Base-by-base conservation (phyloP, 768 basidiomycete genomes). In the Rhodotorula paludigena region DNA sequence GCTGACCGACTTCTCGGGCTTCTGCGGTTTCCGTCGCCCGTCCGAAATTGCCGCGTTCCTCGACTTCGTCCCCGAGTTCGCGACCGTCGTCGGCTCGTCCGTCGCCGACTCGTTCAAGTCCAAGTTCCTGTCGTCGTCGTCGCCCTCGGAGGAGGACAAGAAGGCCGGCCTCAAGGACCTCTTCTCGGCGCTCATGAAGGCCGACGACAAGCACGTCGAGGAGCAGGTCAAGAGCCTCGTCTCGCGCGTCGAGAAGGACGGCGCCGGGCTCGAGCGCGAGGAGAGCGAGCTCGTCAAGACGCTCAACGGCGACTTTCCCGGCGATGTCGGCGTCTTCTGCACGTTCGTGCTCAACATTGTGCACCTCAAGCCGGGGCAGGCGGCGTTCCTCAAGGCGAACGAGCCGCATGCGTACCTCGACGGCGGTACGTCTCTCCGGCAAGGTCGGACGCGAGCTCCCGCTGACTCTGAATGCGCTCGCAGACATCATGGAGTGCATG, bases 401-500 rank as follows among this genome's bases (percentile, higher is more conserved):
- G 92, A 96, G 79, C 96, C 96, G 2, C 96, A 99, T 73, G 96
- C 96, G 0, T 99, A 98, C 78, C 83, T 98, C 58, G 86, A 84
- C 45, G 96, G 96, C 77, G 92, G 93, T 91, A 74, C 69, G 85
- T 76, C 30, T 12, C 4, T 18, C 30, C 28, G 14, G 39, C 39
- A 28, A 36, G 12, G 1, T 55, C 33, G 8, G 12, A 28, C 4
- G 33, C 45, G 20, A 44, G 12, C 23, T 8, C 55, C 42, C 30
- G 48, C n/a, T 45, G 47, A 35, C 51, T 35, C 9, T 32, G 42
- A 49, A 18, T 33, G 15, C 30, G 23, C 16, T 9, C 52, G 30
- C 59, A 94, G 94, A 99, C 76, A 93, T 93, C 78, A 91, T 98
- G 76, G 96, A 98, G 77, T 94, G 92, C 81, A 98, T 98, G 93